phyloP scores from a whole-genome alignment of 371 early-diverging fungal species.

The Circinella minor region DNA sequence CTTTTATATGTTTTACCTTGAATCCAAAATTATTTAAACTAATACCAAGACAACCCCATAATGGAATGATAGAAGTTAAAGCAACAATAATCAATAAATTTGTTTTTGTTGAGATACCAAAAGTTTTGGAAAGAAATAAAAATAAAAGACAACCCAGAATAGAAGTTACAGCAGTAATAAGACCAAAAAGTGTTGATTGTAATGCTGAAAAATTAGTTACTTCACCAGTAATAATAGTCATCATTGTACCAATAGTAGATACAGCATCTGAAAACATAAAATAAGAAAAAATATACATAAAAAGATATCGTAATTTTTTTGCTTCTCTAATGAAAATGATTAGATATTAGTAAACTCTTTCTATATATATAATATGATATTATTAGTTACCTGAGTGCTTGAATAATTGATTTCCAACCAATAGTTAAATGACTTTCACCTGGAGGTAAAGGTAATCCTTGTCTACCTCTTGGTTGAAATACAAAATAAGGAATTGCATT shows the following conservation, averaged over 20 bases:
- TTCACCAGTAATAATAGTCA: slow-evolving; percentile 45
- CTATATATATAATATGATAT: background rate
- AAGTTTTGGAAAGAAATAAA: slow-evolving; percentile 39
- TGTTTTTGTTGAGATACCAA: slow-evolving; percentile 45
- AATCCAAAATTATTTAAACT: slow-evolving; percentile 44
- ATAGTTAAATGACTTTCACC: slow-evolving; percentile 40
- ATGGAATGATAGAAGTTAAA: slow-evolving; percentile 36
- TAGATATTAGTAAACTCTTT: background rate
- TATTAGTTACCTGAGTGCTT: slow-evolving; percentile 30
- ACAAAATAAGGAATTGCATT: slow-evolving; percentile 54
- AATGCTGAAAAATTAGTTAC: slow-evolving; percentile 44
- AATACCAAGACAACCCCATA: slow-evolving; percentile 58
- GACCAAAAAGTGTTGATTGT: slow-evolving; percentile 44
- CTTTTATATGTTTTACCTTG: slow-evolving; percentile 16
- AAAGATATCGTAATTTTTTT: slow-evolving; percentile 50
- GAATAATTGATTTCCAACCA: slow-evolving; percentile 52
- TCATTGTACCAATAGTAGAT: slow-evolving; percentile 55
- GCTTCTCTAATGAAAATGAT: slow-evolving; percentile 35
- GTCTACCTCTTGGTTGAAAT: slow-evolving; percentile 40
- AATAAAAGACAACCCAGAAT: slow-evolving; percentile 55
- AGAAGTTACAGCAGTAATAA: slow-evolving; percentile 49
- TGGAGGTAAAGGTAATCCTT: slow-evolving; percentile 41
- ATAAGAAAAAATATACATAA: slow-evolving; percentile 60
- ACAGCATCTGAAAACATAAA: slow-evolving; percentile 66
- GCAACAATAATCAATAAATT: slow-evolving; percentile 41